These are phyloP conservation scores for Rubroboletus satanas DNA, from an alignment of 768 basidiomycete genomes.

Conservation along the genomic window DNA sequence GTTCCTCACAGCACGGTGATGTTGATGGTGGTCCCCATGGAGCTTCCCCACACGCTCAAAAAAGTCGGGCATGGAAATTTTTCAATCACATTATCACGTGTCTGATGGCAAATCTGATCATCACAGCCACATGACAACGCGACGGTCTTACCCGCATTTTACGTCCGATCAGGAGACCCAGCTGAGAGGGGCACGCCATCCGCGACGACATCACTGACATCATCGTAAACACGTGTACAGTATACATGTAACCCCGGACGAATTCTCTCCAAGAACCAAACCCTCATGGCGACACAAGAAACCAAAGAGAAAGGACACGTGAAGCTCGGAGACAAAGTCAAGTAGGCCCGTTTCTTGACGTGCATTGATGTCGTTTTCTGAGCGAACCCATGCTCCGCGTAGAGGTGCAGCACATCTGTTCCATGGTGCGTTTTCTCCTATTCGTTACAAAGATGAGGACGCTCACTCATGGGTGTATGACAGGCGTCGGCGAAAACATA, in stretches of 20 bases:
- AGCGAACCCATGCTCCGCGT: not conserved
- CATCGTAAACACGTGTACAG: constrained; percentile 11
- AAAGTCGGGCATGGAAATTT: not conserved
- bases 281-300: constrained; percentile 3
- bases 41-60: too few species aligned
- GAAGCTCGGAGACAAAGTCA: constrained; percentile 15
- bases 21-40: not conserved
- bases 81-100: constrained; percentile 9
- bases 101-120: not conserved
- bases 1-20: not conserved
- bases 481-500: constrained; percentile 44
- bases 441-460: not conserved
- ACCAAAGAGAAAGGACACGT: not conserved
- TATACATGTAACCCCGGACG: too few species aligned
- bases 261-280: not conserved
- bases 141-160: constrained; percentile 1
- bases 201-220: constrained; percentile 18
- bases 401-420: constrained; percentile 37
- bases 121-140: constrained; percentile 17
- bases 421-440: constrained; percentile 29
- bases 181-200: not conserved
- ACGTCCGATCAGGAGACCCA: constrained; percentile 1
- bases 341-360: not conserved
- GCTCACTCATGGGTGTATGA: constrained; percentile 2
- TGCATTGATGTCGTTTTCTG: not conserved